phyloP scores from a whole-genome alignment of 257 asterid species.

The Penstemon barbatus region DNA sequence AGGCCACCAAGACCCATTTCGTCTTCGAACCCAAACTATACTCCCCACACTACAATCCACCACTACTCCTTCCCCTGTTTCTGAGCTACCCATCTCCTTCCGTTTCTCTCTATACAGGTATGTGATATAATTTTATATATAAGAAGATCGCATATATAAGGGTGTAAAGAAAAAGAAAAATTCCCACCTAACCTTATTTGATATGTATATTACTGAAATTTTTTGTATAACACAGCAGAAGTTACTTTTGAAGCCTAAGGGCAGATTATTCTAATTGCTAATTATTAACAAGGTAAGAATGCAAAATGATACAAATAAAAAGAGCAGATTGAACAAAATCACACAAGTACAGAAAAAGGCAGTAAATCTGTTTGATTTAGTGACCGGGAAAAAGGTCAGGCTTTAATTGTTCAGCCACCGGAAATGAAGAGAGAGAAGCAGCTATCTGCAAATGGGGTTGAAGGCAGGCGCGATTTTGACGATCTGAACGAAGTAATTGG shows the following conservation, averaged over 20 bases:
- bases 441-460: conserved; percentile 15
- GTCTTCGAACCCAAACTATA: conserved; percentile 97
- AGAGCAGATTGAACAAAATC: background rate
- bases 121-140: conserved; percentile 22
- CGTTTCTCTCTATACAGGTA: conserved; percentile 20
- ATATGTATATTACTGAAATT: background rate
- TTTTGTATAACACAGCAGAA: background rate
- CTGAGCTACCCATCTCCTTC: conserved; percentile 75
- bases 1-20: conserved; percentile 99
- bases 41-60: conserved; percentile 87
- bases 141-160: too few species aligned
- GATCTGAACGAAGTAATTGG: conserved; percentile 11
- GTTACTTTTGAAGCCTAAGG: background rate
- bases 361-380: background rate
- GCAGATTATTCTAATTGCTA: background rate
- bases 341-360: background rate
- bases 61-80: conserved; percentile 56
- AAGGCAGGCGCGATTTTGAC: conserved; percentile 22
- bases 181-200: background rate
- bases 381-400: conserved; percentile 11
- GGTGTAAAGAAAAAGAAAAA: too few species aligned
- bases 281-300: background rate
- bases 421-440: conserved; percentile 31
- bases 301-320: background rate
- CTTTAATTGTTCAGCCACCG: conserved; percentile 36